Evolutionary conservation across 1,284 basidiomycete genomes (phyloP).

Genomic region (Cutaneotrichosporon sp.): DNA sequence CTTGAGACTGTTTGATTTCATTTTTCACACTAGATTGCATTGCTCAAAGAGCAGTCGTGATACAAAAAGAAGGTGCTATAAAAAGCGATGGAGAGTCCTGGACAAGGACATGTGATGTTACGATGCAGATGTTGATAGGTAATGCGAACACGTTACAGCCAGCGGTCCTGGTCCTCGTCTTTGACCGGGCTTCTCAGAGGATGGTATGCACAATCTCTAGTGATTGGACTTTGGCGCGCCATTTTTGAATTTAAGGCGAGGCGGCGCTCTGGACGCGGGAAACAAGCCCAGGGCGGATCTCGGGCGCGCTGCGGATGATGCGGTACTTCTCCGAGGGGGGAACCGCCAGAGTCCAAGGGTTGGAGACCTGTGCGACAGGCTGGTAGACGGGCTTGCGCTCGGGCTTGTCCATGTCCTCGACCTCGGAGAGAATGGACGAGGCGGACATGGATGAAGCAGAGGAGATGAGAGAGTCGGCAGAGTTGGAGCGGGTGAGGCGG

Average conservation of each 20-base stretch:
- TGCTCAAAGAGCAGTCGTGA: conserved; percentile 14
- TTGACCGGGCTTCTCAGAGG: background rate
- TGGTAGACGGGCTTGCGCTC: conserved; percentile 36
- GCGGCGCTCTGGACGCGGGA: conserved; percentile 15
- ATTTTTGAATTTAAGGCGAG: conserved; percentile 19
- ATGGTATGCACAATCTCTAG: conserved; percentile 12
- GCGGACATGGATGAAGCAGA: conserved; percentile 41
- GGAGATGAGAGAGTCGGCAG: conserved; percentile 28
- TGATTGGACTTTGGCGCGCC: background rate
- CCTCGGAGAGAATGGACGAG: conserved; percentile 34
- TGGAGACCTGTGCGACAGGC: conserved; percentile 45
- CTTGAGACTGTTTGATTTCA: too few relatives aligned
- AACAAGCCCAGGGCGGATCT: conserved; percentile 44
- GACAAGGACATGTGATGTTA: conserved; percentile 13
- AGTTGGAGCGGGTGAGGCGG: conserved; percentile 28
- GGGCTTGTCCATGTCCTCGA: conserved; percentile 21
- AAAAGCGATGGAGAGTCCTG: conserved; percentile 9
- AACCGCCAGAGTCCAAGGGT: conserved; percentile 36
- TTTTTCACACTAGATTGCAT: conserved; percentile 12
- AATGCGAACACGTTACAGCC: conserved; percentile 14
- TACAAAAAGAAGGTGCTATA: conserved; percentile 25
- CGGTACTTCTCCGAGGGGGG: conserved; percentile 51
- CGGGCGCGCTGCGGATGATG: conserved; percentile 45
- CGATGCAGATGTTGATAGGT: conserved; percentile 13
- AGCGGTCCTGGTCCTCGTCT: background rate